A percentile compares a stretch with the other conserved stretches of the same genome.
phyloP scores from a whole-genome alignment of 148 eudicot genomes.

The Polygonum maritimum region DNA sequence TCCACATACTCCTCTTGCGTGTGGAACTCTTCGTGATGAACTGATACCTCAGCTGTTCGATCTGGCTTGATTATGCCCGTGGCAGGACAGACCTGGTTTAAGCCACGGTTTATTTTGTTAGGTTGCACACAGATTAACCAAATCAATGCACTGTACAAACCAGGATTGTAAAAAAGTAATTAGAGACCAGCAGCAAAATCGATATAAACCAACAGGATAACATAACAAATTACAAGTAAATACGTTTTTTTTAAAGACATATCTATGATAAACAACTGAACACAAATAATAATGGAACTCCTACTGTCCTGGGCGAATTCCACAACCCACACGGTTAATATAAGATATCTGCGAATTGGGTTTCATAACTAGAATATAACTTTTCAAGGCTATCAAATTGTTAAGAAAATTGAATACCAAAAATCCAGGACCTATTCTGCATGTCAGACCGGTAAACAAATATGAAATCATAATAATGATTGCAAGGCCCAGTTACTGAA shows the following conservation, averaged over 20 bases:
- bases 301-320: neutral
- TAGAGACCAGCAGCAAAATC: neutral
- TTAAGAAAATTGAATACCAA: neutral
- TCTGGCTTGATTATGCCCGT: conserved; percentile 64
- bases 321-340: neutral
- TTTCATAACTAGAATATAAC: neutral
- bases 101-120: neutral
- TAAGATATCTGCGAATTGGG: neutral
- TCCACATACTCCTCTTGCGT: conserved; percentile 73
- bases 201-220: neutral
- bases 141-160: neutral
- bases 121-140: neutral
- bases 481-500: neutral
- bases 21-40: conserved; percentile 65
- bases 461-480: neutral
- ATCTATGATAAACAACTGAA: neutral
- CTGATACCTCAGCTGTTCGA: conserved; percentile 58
- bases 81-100: conserved; percentile 66
- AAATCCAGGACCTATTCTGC: neutral
- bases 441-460: neutral
- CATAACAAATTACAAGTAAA: neutral
- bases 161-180: neutral
- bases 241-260: neutral
- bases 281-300: neutral
- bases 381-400: neutral